A percentile compares a stretch with the other conserved stretches of the same genome.
Evolutionary conservation across 768 basidiomycete species (phyloP).

Genomic region (Tulasnella sp.): DNA sequence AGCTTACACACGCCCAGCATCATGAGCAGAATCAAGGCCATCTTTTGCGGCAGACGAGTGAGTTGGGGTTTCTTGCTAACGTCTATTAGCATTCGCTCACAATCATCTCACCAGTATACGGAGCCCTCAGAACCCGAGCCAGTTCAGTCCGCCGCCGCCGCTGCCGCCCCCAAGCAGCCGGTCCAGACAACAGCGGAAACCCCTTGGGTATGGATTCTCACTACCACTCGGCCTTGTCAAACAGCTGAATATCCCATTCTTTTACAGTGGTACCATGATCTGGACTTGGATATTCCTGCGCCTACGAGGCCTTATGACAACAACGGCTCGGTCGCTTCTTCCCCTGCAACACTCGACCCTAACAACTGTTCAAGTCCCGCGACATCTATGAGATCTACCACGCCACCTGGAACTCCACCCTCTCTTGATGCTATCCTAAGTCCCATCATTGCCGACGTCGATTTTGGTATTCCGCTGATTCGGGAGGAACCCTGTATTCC

Average conservation of each 20-base stretch:
- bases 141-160: neutral
- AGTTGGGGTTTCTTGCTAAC: neutral
- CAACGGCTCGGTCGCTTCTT: neutral
- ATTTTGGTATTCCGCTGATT: neutral
- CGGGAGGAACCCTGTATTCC: neutral
- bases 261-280: neutral
- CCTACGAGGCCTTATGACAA: neutral
- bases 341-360: neutral
- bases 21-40: constrained; percentile 11
- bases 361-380: constrained; percentile 1
- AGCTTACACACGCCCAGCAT: constrained; percentile 1
- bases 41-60: neutral
- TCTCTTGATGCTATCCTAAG: neutral
- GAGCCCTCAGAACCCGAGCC: neutral
- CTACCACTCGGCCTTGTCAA: neutral
- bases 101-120: neutral
- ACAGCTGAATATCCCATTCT: neutral
- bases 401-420: neutral
- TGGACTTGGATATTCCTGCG: neutral
- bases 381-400: neutral
- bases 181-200: neutral
- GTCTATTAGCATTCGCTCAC: neutral
- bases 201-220: neutral
- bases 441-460: neutral
- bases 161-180: neutral